A percentile compares a stretch with the other conserved stretches of the same genome.
Conservation (phyloP, 208 protist genomes). For the Trypanosoma caninum region DNA sequence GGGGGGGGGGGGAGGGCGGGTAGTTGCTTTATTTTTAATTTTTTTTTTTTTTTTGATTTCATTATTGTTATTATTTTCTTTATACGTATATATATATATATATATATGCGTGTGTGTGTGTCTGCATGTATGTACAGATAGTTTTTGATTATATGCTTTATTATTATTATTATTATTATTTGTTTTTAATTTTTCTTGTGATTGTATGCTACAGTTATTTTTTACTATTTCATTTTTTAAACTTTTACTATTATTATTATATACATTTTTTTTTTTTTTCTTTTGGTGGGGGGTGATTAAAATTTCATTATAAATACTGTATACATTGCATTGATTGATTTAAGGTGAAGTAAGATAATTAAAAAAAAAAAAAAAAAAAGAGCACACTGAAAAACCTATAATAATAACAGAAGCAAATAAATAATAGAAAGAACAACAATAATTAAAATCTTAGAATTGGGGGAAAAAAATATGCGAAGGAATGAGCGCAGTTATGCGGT, state of each 20-base stretch:
- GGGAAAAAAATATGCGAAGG: neutral
- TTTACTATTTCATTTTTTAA: slow-evolving; percentile 16
- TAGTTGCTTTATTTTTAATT: slow-evolving; percentile 1
- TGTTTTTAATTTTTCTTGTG: no score
- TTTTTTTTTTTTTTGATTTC: slow-evolving; percentile 17
- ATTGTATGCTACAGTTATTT: slow-evolving; percentile 1
- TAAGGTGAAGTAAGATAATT: no score
- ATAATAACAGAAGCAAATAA: no score
- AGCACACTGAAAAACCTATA: no score
- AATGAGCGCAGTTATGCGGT: no score
- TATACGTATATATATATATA: slow-evolving; percentile 2
- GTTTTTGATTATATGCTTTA: no score
- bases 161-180: no score
- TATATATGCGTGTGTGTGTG: neutral
- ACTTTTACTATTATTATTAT: slow-evolving; percentile 14
- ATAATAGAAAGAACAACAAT: no score
- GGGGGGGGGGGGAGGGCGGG: no score
- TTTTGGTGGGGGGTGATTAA: slow-evolving; percentile 3
- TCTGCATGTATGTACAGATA: neutral
- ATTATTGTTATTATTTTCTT: slow-evolving; percentile 3
- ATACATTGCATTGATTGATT: no score
- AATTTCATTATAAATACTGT: neutral
- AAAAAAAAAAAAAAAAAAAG: no score
- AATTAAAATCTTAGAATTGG: neutral
- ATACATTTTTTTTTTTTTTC: slow-evolving; percentile 9